Base-by-base conservation (phyloP, 2,329 filamentous ascomycete genomes). In the Venturia oleaginea region DNA sequence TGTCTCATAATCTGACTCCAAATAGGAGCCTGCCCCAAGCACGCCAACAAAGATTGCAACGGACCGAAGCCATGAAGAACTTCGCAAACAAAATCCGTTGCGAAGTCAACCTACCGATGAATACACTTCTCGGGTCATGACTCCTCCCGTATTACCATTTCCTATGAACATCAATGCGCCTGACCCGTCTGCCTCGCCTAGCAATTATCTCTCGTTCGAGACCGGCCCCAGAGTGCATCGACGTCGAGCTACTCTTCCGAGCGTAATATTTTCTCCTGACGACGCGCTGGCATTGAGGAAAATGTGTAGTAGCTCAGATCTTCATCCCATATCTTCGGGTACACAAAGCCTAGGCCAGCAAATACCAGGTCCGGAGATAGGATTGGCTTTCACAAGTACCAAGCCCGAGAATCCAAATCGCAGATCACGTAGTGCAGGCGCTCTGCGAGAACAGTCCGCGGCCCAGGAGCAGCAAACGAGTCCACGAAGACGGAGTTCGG, bases 81-180 rank as follows among this genome's bases (percentile, higher is more conserved):
- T 34, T n/a, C 30, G n/a, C 30, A 40, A 37, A 42, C 43, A 59
- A 27, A 24, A 60, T 27, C 40, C 34, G 10, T 40, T 60, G 34
- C 62, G 62, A 27, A 55, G 32, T 10, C 62, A 42, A 19, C 62
- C 62, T 24, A 19, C 40, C 22, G 24, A 46, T 30, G 62, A 57
- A 6, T 63, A 55, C 22, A 4, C 22, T 40, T 24, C 46, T 34
- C 27, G 40, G 11, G 46, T 63, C 24, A 48, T 30, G 62, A 61
- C 46, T 19, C 22, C 64, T 27, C 57, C 40, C 34, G 32, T 62
- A 17, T 65, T 66, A 7, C 65, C 65, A 2, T 66, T 66, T 60
- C 65, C 65, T 19, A 66, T 66, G 65, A 66, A 66, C 38, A 57
- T 66, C 34, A 66, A 66, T 40, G 65, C 64, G 7, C 64, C 65